Conservation (phyloP, 768 basidiomycete genomes). For the Lepiota venenata region DNA sequence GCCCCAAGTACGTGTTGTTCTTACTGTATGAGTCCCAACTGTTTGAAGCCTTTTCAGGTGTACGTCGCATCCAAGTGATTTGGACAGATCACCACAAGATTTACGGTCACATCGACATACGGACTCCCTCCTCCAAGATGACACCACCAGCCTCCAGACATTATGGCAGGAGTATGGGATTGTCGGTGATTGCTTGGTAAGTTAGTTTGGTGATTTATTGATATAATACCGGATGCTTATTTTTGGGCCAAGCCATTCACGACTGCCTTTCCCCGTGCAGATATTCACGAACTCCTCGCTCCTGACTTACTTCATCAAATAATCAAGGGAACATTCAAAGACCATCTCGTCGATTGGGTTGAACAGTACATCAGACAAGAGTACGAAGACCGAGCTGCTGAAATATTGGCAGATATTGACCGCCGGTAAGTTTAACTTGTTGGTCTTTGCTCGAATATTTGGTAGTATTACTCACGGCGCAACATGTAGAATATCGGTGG, state of each 20-base stretch:
- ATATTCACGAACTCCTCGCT: constrained; percentile 29
- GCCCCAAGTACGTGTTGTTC: constrained; percentile 19
- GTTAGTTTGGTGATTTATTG: too few species aligned
- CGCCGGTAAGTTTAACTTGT: too few species aligned
- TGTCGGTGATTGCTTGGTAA: too few species aligned
- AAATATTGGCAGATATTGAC: constrained; percentile 5
- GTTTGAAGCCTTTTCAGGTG: not conserved
- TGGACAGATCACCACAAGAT: not conserved
- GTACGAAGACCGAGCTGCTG: not conserved
- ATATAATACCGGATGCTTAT: not conserved
- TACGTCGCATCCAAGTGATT: not conserved
- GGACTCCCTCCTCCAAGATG: not conserved
- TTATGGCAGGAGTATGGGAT: too few species aligned
- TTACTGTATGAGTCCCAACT: not conserved
- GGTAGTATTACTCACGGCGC: constrained; percentile 16
- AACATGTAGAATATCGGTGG: constrained; percentile 27
- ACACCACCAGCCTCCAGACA: too few species aligned
- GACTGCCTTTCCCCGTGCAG: constrained; percentile 25
- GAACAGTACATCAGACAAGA: too few species aligned
- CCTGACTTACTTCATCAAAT: constrained; percentile 32
- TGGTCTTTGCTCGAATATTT: constrained; percentile 14
- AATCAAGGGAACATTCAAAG: too few species aligned
- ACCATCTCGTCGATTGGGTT: too few species aligned
- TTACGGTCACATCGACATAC: not conserved
- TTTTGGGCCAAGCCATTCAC: constrained; percentile 29